These are phyloP conservation scores for Amanita rubescens DNA, from an alignment of 768 basidiomycete species.

Conservation along the genomic window DNA sequence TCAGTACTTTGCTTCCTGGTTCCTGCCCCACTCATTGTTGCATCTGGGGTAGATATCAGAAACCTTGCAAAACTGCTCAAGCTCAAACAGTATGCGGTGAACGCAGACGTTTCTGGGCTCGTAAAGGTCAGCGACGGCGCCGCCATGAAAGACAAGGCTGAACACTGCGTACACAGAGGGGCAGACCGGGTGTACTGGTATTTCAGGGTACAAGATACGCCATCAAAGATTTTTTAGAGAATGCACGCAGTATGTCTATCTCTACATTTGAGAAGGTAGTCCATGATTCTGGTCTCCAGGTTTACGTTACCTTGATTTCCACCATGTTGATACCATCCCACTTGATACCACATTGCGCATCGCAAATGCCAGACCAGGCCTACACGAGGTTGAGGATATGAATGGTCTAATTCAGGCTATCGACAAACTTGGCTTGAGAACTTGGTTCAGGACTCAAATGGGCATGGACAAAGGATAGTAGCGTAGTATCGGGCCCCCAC, in stretches of 20 bases:
- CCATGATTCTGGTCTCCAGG: conserved; percentile 14
- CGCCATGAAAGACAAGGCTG: not conserved
- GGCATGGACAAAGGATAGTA: conserved; percentile 23
- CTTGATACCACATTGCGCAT: conserved; percentile 15
- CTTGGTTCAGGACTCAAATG: conserved; percentile 32
- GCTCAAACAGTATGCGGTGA: conserved; percentile 30
- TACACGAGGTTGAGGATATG: conserved; percentile 31
- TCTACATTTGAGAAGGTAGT: not conserved
- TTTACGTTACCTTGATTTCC: conserved; percentile 37
- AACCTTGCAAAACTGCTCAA: conserved; percentile 35
- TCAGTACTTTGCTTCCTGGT: conserved; percentile 14
- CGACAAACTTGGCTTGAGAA: conserved; percentile 25
- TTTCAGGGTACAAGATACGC: conserved; percentile 29
- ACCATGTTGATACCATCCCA: conserved; percentile 30
- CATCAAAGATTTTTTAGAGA: conserved; percentile 30
- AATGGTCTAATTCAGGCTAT: conserved; percentile 24
- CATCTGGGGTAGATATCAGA: conserved; percentile 25
- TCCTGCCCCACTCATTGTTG: not conserved
- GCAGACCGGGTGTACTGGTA: conserved; percentile 36
- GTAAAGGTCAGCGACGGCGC: conserved; percentile 24
- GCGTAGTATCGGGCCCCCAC: no score
- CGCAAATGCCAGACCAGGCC: conserved; percentile 21
- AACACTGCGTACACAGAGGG: conserved; percentile 22
- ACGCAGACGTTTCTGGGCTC: conserved; percentile 31
- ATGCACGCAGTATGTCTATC: conserved; percentile 25